Percentiles rank a stretch among this genome's conserved stretches.
Conservation (phyloP, 352 stramenopile species). For the Phytopythium aichiense region DNA sequence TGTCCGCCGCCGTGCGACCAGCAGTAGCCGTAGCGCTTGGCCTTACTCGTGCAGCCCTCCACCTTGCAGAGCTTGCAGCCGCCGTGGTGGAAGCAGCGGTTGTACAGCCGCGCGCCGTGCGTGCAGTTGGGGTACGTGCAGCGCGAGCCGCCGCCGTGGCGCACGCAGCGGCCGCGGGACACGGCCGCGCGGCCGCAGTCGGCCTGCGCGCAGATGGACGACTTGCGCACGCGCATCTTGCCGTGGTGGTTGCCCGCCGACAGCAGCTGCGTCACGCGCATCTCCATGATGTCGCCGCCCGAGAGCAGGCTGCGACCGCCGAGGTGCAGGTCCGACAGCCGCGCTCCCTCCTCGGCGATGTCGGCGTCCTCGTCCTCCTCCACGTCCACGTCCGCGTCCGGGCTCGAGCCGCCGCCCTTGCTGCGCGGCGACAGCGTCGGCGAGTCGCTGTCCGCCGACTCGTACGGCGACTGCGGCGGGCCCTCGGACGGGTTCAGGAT, state of each 20-base stretch:
- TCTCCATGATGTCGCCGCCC: constrained; percentile 44
- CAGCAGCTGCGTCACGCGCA: constrained; percentile 51
- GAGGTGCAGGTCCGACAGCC: constrained; percentile 37
- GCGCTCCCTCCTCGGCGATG: constrained; percentile 15
- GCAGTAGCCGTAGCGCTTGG: constrained; percentile 70
- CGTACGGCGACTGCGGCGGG: constrained; percentile 13
- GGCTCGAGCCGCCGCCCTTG: constrained; percentile 36
- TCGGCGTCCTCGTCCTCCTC: constrained; percentile 32
- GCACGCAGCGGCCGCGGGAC: constrained; percentile 50
- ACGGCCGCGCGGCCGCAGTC: constrained; percentile 49
- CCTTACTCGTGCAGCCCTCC: constrained; percentile 55
- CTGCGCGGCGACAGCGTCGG: constrained; percentile 42
- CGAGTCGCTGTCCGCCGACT: constrained; percentile 17
- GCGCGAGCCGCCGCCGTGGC: constrained; percentile 47
- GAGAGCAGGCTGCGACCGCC: constrained; percentile 51
- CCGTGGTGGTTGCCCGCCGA: constrained; percentile 52
- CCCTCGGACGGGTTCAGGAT: constrained; percentile 56
- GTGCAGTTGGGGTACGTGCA: constrained; percentile 59
- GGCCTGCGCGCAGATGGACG: constrained; percentile 48
- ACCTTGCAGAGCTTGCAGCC: constrained; percentile 65
- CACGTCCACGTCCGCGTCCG: constrained; percentile 13
- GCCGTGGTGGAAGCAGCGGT: constrained; percentile 64
- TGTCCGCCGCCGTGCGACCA: constrained; percentile 64
- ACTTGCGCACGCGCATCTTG: constrained; percentile 68
- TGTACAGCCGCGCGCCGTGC: constrained; percentile 53